Evolutionary conservation across 176 grass and related monocot species (phyloP), one percentile per base, ranked within the genome.

Genomic region (Lolium perenne): DNA sequence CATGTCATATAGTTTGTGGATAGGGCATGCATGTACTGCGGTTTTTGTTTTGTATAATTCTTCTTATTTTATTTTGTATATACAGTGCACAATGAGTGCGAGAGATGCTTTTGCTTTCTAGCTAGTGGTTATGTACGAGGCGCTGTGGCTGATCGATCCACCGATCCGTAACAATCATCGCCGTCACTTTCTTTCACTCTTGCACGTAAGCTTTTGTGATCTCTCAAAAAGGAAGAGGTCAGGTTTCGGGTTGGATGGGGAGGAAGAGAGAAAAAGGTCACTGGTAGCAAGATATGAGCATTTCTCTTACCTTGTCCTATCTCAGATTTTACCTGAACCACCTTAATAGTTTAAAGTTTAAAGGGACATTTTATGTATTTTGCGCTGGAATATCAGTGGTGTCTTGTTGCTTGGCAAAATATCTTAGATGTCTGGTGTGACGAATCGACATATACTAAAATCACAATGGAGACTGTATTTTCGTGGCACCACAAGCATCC

Each of bases 121-220:
- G 41, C 62, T 4, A 55, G 56, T 79, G 61, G 63, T 53, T 10
- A 18, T 84, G 68, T 47, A 80, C 55, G 43, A 84, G 47, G 55
- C 57, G 79, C 73, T 92, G 11, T 60, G 54, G 54, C 14, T 18
- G 72, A 76, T 71, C 69, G 29, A 41, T 75, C 7, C 7, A 32
- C 62, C 60, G 17, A 29, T 23, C 51, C 55, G 82, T 58, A 80
- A 25, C 72, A 78, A 83, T 89, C 78, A 62, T 67, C 25, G 60
- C 85, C 69, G 53, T 91, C 76, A 68, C 59, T 87, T 79, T 87
- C 76, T n/a, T 45, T 76, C 81, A 76, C 89, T 84, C 69, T 22
- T 62, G 7, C 89, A 91, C 85, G 89, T 62, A 91, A 87, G 89
- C 76, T 14, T 70, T 53, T 70, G 15, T 75, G 85, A 84, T 91